phyloP scores from a whole-genome alignment of 176 grass and related monocot species.

The Canna indica region DNA sequence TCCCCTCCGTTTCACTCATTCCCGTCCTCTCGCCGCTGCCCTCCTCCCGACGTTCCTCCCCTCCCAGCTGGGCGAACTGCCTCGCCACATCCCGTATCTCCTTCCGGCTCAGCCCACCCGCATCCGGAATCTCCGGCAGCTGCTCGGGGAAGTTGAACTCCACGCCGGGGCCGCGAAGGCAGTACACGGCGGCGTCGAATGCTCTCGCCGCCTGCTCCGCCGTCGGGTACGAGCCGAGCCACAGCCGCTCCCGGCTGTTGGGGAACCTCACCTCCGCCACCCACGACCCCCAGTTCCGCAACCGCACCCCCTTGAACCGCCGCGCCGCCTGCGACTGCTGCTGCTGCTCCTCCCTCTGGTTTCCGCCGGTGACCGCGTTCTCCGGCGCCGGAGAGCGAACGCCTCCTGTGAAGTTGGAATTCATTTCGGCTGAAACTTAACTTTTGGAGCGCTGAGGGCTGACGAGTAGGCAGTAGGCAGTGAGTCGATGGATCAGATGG shows the following conservation, averaged over 20 bases:
- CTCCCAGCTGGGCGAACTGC: neutral
- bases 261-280: conserved; percentile 12
- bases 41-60: neutral
- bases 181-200: conserved; percentile 8
- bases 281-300: conserved; percentile 11
- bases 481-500: neutral
- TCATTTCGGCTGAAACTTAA: no score
- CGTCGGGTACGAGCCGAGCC: conserved; percentile 4
- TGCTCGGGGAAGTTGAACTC: conserved; percentile 11
- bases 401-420: no score
- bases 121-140: neutral
- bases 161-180: conserved; percentile 8
- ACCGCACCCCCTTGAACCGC: neutral
- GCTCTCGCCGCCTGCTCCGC: conserved; percentile 4
- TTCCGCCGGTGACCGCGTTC: neutral
- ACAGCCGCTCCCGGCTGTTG: conserved; percentile 11
- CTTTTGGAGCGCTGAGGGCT: no score
- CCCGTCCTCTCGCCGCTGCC: neutral
- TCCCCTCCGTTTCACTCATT: neutral
- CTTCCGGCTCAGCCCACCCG: neutral
- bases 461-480: no score
- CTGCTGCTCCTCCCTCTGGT: no score
- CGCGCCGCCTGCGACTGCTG: neutral
- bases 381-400: no score
- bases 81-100: neutral